Base-by-base conservation (phyloP, 331 rosid species). In the Malus hybrid region DNA sequence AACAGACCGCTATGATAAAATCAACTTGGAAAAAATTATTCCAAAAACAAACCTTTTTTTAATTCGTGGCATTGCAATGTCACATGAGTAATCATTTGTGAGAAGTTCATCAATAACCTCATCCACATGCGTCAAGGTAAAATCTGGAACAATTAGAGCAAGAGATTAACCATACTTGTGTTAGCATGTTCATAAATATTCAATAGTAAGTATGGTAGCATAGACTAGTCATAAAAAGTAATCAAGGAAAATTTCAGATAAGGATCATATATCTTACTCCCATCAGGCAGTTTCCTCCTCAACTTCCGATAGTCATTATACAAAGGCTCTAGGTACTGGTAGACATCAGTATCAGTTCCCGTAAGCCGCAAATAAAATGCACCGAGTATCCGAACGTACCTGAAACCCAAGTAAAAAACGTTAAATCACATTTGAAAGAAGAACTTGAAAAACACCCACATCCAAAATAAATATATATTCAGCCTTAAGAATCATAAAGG, bases 61-160 rank as follows among this genome's bases (percentile, higher is more conserved):
- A 55, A 92, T 80, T 32, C 99, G 91, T 6, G 99, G 99, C 90
- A 95, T 5, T 28, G 99, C 98, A 85, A 95, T 81, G 79, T 95
- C 99, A 39, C 98, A 95, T 36, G 93, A 92, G 77, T 92, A 95
- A 80, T 95, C 99, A 34, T 14, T 90, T 2, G 92, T 92, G 69
- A 95, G 85, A 84, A 95, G 97, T 74, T 95, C 99, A 81, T 95
- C 98, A 71, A 95, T 95, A 68, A 92, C 92, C 90, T 95, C 99
- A 83, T 95, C 99, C 79, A 95, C 97, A 57, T 90, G 99, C 1
- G 97, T 90, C 88, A 95, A 87, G 27, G 83, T 0, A 82, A 85
- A 95, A 61, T 82, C 99, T 95, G 73, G 72, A 28, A 75, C 73
- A 70, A 39, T 39, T 39, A 39, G 13, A 39, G 80, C 79, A 52